Evolutionary conservation across 2,329 filamentous ascomycete species (phyloP).

Genomic region (Alternaria gansuensis): DNA sequence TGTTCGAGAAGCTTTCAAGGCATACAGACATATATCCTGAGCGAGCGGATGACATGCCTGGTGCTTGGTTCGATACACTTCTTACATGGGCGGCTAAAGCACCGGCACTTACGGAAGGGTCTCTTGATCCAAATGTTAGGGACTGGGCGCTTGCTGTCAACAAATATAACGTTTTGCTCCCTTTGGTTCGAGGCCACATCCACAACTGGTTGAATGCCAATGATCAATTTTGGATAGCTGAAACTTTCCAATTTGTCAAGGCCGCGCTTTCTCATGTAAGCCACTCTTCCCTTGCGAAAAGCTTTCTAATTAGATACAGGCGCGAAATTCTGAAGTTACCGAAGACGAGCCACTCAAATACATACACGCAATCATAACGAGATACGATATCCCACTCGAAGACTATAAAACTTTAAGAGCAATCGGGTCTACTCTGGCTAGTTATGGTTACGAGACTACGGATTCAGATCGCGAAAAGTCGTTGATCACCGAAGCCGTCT

Average conservation of each 20-base stretch:
- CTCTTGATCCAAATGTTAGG: not conserved
- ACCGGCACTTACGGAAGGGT: not conserved
- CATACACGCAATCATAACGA: not conserved
- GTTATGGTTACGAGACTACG: not conserved
- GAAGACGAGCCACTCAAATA: not conserved
- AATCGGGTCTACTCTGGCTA: not conserved
- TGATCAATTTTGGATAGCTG: not conserved
- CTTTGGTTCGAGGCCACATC: not conserved
- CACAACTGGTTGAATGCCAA: constrained; percentile 8
- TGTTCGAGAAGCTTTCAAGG: constrained; percentile 1
- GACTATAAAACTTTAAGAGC: constrained; percentile 7
- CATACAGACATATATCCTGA: constrained; percentile 1
- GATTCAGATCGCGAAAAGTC: not conserved
- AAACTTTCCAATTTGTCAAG: constrained; percentile 1
- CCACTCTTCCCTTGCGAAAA: no score
- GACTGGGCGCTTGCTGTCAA: not conserved
- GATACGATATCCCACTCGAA: not conserved
- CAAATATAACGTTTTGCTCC: not conserved
- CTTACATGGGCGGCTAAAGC: constrained; percentile 1
- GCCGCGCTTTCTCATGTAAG: not conserved
- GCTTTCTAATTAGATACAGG: not conserved
- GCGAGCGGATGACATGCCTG: not conserved
- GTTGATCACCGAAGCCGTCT: not conserved
- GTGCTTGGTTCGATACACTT: constrained; percentile 6
- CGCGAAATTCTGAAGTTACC: not conserved